Conservation (phyloP, 768 basidiomycete genomes). For the Leucogyrophana mollusca region DNA sequence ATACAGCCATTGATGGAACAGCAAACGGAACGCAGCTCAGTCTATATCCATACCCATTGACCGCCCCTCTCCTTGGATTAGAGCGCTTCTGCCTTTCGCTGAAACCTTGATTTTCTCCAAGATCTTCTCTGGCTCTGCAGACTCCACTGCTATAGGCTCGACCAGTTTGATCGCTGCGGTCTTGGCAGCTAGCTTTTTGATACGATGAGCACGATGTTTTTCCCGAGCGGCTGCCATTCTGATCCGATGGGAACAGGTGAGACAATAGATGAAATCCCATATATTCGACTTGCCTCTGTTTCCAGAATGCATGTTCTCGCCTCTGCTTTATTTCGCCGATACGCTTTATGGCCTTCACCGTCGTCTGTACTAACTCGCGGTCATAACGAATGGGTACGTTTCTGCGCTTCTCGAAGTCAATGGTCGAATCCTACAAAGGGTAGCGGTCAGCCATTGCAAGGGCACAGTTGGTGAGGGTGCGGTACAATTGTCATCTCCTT, state of each 20-base stretch:
- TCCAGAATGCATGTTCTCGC: constrained; percentile 95
- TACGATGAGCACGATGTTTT: constrained; percentile 73
- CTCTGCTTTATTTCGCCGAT: constrained; percentile 88
- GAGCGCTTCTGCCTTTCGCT: constrained; percentile 63
- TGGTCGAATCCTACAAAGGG: constrained; percentile 84
- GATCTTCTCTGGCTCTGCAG: constrained; percentile 45
- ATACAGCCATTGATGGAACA: no score
- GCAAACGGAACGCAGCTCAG: constrained; percentile 29
- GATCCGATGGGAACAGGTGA: no score
- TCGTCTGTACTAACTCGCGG: constrained; percentile 89
- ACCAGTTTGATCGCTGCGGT: constrained; percentile 59
- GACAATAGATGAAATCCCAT: constrained; percentile 3
- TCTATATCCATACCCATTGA: constrained; percentile 93
- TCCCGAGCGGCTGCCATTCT: constrained; percentile 87
- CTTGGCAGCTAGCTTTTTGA: constrained; percentile 57
- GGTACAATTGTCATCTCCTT: constrained; percentile 99
- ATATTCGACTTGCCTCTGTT: constrained; percentile 65
- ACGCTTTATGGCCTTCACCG: constrained; percentile 95
- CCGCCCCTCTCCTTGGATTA: constrained; percentile 80
- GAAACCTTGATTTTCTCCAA: constrained; percentile 79
- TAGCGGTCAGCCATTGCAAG: background rate
- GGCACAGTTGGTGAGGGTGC: constrained; percentile 7
- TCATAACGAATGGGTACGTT: constrained; percentile 97
- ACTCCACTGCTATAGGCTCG: constrained; percentile 53
- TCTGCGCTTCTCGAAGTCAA: constrained; percentile 98